These are phyloP conservation scores for Polygonum maritimum DNA, from an alignment of 148 eudicot species.

Conservation along the genomic window DNA sequence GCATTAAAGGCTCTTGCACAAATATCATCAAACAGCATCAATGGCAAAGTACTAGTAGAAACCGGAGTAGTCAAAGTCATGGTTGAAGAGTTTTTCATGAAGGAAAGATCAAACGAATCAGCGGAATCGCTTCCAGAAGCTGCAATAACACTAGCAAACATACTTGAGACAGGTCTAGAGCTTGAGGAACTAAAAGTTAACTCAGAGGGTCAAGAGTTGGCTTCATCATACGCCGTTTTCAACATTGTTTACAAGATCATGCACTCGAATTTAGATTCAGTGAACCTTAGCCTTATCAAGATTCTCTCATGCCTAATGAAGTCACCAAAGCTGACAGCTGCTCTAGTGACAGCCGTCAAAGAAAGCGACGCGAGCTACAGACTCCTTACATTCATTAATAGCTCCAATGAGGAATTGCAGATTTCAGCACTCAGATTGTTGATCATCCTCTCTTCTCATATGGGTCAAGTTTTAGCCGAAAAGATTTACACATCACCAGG, in stretches of 20 bases:
- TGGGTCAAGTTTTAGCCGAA: slow-evolving; percentile 62
- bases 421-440: slow-evolving; percentile 49
- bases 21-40: slow-evolving; percentile 42
- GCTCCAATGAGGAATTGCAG: slow-evolving; percentile 54
- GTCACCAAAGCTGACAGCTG: slow-evolving; percentile 27
- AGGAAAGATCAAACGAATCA: slow-evolving; percentile 29
- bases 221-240: slow-evolving; percentile 44
- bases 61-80: slow-evolving; percentile 43
- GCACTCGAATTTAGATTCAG: slow-evolving; percentile 41
- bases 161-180: slow-evolving; percentile 58
- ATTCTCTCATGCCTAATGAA: slow-evolving; percentile 49
- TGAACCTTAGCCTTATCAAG: slow-evolving; percentile 52
- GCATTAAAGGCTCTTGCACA: slow-evolving; percentile 52
- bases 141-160: slow-evolving; percentile 62
- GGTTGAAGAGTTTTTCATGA: slow-evolving; percentile 50
- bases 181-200: slow-evolving; percentile 40
- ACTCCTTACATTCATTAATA: slow-evolving; percentile 53
- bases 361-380: slow-evolving; percentile 66
- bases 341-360: slow-evolving; percentile 47
- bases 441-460: slow-evolving; percentile 45
- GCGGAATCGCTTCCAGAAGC: slow-evolving; percentile 52
- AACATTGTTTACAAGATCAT: slow-evolving; percentile 43
- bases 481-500: slow-evolving; percentile 54
- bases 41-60: slow-evolving; percentile 48
- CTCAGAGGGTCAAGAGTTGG: slow-evolving; percentile 39